Base-by-base conservation (phyloP, 2,329 filamentous ascomycete genomes). In the Talaromyces atroroseus region DNA sequence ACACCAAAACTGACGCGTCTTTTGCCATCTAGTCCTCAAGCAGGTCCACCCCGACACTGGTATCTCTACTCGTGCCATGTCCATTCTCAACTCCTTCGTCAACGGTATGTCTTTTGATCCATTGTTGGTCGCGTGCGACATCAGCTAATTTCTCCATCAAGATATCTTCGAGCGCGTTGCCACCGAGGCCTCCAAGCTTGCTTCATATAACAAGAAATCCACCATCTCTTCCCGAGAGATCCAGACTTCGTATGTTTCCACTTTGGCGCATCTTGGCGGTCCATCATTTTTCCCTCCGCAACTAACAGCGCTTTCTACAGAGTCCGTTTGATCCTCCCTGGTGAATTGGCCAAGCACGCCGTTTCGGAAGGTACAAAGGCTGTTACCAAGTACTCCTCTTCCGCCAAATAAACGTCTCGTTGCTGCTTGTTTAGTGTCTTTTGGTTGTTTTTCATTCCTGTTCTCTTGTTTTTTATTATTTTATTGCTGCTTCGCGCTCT, bases 121-220 rank as follows among this genome's bases (percentile, higher is more conserved):
- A 1, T 24, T 29, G 32, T 48, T 26, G n/a, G 21, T 38, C n/a
- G 29, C 23, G 12, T 5, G 34, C 45, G 36, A 26, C 34, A 20
- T 7, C 23, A 21, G 16, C 56, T 58, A 42, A 58, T 59, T 48
- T 29, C 14, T n/a, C 60, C n/a, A n/a, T n/a, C n/a, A n/a, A 94
- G 91, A 99, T 72, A 99, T 99, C 76, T 99, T 99, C 77, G 94
- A 99, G 87, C 92, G 94, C 69, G 92, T 99, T 68, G 94, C 94
- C 64, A 96, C 94, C 59, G 94, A 99, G 80, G 94, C 94, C 52
- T 96, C 90, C 75, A 99, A 99, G 88, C 88, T 99, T 61, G 94
- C 94, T 67, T 94, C 94, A 63, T 99, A 99, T 85, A 99, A 99
- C 88, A 99, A 97, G 89, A 99, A 99, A 85, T 97, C 92, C 52